Evolutionary conservation across 176 grass and related monocot species (phyloP).

Genomic region (Triticum timopheevii): DNA sequence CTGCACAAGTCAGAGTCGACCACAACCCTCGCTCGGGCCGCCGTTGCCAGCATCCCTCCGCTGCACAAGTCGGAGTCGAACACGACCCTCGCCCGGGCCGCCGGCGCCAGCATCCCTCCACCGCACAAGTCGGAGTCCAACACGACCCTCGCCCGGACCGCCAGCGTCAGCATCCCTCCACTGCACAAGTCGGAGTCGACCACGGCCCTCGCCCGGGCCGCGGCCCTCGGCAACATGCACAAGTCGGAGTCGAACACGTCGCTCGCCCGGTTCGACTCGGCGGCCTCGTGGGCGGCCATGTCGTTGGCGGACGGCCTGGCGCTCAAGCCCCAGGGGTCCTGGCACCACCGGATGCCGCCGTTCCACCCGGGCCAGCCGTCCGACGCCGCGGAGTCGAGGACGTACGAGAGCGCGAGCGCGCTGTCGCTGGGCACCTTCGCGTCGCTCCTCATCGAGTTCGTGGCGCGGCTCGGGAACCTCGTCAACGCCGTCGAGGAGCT

Average conservation of each 20-base stretch:
- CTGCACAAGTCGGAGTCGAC: not conserved
- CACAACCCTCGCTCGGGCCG: not conserved
- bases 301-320: not conserved
- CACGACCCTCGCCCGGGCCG: constrained; percentile 1
- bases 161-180: not conserved
- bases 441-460: constrained; percentile 90
- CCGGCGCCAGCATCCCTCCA: not conserved
- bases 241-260: constrained; percentile 9
- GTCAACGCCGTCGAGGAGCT: constrained; percentile 78
- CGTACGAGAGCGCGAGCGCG: constrained; percentile 85
- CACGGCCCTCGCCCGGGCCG: not conserved
- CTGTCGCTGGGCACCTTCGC: constrained; percentile 85
- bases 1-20: not conserved
- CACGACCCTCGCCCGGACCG: constrained; percentile 4
- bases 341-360: constrained; percentile 58
- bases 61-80: constrained; percentile 28
- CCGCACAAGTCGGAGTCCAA: not conserved
- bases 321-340: constrained; percentile 45
- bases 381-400: constrained; percentile 45
- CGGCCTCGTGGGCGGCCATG: not conserved
- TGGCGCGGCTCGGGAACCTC: constrained; percentile 75
- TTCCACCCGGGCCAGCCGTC: constrained; percentile 29
- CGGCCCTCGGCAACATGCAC: not conserved
- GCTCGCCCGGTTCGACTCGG: constrained; percentile 35
- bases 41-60: not conserved